phyloP scores from a whole-genome alignment of 2,329 filamentous ascomycete genomes.

The Grosmannia huntii region DNA sequence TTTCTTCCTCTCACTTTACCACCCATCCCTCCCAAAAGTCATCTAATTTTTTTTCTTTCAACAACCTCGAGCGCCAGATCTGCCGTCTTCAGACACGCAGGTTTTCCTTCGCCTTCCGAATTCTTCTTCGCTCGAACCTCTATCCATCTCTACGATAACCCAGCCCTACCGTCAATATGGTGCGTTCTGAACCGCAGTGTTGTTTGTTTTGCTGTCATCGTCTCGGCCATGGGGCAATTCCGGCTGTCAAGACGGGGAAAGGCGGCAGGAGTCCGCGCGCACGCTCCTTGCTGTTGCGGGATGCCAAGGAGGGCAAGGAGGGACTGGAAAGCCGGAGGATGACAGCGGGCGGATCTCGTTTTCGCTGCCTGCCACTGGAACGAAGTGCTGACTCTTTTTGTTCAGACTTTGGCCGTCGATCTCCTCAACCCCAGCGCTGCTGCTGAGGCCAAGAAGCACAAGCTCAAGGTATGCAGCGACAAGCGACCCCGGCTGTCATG shows the following conservation, averaged over 20 bases:
- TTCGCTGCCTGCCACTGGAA: too few relatives aligned
- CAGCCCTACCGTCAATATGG: constrained; percentile 53
- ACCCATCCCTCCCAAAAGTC: constrained; percentile 4
- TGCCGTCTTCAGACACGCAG: constrained; percentile 26
- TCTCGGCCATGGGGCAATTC: too few relatives aligned
- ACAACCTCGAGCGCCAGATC: constrained; percentile 36
- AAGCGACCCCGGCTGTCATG: not conserved
- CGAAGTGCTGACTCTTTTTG: constrained; percentile 30
- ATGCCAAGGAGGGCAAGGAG: not conserved
- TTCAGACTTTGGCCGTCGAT: constrained; percentile 98
- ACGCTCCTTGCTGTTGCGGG: not conserved
- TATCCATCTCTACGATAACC: constrained; percentile 22
- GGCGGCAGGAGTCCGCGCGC: not conserved
- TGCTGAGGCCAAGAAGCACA: constrained; percentile 99
- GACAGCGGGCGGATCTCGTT: not conserved
- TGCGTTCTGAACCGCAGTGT: constrained; percentile 21
- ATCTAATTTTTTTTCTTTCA: constrained; percentile 21
- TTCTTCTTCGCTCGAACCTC: constrained; percentile 29
- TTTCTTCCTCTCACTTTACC: constrained; percentile 13
- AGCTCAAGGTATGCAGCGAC: constrained; percentile 77
- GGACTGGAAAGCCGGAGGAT: not conserved
- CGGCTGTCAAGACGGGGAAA: not conserved
- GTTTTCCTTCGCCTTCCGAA: constrained; percentile 34
- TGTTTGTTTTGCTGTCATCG: not conserved
- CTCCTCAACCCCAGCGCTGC: constrained; percentile 97